Conservation (phyloP, 2,329 filamentous ascomycete genomes). For the Talaromyces rugulosus region DNA sequence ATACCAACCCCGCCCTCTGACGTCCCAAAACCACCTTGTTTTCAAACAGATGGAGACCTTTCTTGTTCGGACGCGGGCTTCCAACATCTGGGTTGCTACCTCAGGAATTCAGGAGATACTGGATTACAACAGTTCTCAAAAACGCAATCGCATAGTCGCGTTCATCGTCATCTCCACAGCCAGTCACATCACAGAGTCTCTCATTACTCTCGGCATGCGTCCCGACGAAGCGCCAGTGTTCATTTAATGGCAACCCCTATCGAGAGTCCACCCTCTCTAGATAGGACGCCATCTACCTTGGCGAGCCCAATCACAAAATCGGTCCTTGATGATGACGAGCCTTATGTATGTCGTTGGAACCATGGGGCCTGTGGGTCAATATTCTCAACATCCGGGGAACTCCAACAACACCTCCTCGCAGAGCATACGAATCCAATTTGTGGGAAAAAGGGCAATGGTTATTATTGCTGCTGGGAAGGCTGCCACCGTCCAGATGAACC, state of each 20-base stretch:
- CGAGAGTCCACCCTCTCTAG: slow-evolving; percentile 33
- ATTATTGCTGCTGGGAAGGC: slow-evolving; percentile 42
- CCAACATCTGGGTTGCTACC: slow-evolving; percentile 24
- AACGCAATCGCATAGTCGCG: slow-evolving; percentile 16
- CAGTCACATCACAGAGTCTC: slow-evolving; percentile 33
- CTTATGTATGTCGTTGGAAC: slow-evolving; percentile 38
- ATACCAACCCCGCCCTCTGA: slow-evolving; percentile 4
- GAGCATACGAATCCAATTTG: slow-evolving; percentile 35
- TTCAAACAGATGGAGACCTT: slow-evolving; percentile 19
- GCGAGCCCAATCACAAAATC: slow-evolving; percentile 31
- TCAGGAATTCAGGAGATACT: slow-evolving; percentile 22
- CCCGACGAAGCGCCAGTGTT: slow-evolving; percentile 34
- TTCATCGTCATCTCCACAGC: slow-evolving; percentile 27
- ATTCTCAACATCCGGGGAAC: slow-evolving; percentile 31
- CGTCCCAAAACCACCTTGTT: slow-evolving; percentile 19
- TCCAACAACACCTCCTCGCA: slow-evolving; percentile 38
- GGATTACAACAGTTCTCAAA: slow-evolving; percentile 19
- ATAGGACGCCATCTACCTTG: slow-evolving; percentile 30
- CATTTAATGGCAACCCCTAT: slow-evolving; percentile 33
- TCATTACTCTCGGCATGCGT: slow-evolving; percentile 32
- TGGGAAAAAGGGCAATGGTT: slow-evolving; percentile 37
- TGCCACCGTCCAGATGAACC: slow-evolving; percentile 40
- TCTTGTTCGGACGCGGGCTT: slow-evolving; percentile 30
- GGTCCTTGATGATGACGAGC: slow-evolving; percentile 25
- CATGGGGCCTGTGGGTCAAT: slow-evolving; percentile 30